Evolutionary conservation across 192 early-diverging fungal genomes (phyloP).

Genomic region (Pilobolus umbonatus): DNA sequence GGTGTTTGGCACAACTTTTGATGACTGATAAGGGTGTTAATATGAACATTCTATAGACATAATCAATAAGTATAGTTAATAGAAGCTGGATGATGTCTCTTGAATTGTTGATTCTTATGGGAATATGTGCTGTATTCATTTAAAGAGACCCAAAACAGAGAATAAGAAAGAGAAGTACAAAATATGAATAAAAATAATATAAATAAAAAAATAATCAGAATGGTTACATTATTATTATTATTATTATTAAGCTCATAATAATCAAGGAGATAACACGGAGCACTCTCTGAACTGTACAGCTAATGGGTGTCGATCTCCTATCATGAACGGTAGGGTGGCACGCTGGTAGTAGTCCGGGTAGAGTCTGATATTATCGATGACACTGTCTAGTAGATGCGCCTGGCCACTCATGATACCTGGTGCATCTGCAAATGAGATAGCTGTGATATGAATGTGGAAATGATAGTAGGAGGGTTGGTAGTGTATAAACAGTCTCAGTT

Average conservation of each 20-base stretch:
- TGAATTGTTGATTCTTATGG: background rate
- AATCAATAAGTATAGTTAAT: background rate
- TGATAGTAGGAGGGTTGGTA: slow-evolving; percentile 85
- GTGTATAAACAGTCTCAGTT: slow-evolving; percentile 69
- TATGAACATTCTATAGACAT: background rate
- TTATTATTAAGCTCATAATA: no score
- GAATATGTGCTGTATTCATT: background rate
- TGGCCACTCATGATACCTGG: slow-evolving; percentile 57
- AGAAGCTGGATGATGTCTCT: background rate
- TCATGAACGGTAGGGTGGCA: slow-evolving; percentile 52
- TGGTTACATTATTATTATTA: slow-evolving; percentile 1
- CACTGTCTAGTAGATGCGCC: slow-evolving; percentile 63
- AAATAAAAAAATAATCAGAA: background rate
- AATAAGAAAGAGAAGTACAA: slow-evolving; percentile 5
- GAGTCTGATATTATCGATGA: slow-evolving; percentile 41
- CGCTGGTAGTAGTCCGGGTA: slow-evolving; percentile 59
- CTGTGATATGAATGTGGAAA: slow-evolving; percentile 75
- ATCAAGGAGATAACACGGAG: no score
- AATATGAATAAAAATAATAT: background rate
- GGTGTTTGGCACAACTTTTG: background rate
- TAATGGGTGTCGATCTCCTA: slow-evolving; percentile 42
- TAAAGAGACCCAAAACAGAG: background rate
- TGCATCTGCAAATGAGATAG: slow-evolving; percentile 49
- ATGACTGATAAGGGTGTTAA: slow-evolving; percentile 1
- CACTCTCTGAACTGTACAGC: no score